Percentiles rank a stretch among this genome's conserved stretches.
Evolutionary conservation across 176 grass and related monocot genomes (phyloP).

Genomic region (Musa itinerans): DNA sequence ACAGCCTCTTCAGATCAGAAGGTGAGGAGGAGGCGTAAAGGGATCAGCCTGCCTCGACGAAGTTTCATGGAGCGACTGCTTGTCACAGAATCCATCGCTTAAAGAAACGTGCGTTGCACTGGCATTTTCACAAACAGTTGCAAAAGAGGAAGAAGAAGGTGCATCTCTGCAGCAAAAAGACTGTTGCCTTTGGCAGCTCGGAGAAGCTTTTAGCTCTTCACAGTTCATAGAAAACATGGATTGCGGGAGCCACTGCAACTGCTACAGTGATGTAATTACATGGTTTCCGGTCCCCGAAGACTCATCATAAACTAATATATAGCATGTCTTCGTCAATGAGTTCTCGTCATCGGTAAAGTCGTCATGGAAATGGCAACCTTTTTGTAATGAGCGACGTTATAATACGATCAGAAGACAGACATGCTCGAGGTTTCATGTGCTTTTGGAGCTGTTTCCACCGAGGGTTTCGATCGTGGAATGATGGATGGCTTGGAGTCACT

Average conservation of each 20-base stretch:
- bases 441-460: not conserved
- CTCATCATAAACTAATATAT: too few species aligned
- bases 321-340: not conserved
- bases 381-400: not conserved
- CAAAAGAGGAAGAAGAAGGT: not conserved
- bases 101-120: not conserved
- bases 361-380: not conserved
- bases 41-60: not conserved
- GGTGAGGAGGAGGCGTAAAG: not conserved
- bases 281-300: too few species aligned
- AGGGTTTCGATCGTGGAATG: not conserved
- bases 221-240: too few species aligned
- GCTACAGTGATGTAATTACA: too few species aligned
- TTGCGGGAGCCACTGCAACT: too few species aligned
- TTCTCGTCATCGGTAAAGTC: not conserved
- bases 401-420: conserved; percentile 1
- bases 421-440: conserved; percentile 4
- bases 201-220: too few species aligned
- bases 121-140: not conserved
- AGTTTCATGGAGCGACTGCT: conserved; percentile 4
- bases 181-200: too few species aligned
- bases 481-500: not conserved
- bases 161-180: too few species aligned
- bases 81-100: conserved; percentile 5
- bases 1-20: too few species aligned